Evolutionary conservation across 331 rosid genomes (phyloP), one percentile per base, ranked within the genome.

Genomic region (Cydonia oblonga): DNA sequence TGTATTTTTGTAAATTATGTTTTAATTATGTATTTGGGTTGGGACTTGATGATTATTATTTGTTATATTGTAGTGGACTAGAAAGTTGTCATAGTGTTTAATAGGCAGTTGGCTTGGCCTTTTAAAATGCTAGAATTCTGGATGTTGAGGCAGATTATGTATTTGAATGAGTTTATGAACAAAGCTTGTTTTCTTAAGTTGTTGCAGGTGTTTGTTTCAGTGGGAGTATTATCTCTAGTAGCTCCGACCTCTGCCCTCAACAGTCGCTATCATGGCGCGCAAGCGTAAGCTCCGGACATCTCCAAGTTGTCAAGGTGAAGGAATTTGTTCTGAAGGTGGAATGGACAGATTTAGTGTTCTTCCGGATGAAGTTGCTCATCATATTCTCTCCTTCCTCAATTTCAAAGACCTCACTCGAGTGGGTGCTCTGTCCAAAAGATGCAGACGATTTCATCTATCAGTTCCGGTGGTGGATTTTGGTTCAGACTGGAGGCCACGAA

Each of bases 361-460:
- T 66, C 71, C 57, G 8, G 70, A 66, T 49, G 57, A 66, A 24
- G 57, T 66, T 66, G 70, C 70, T 42, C 70, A 66, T 42, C 30
- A 22, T 23, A 66, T 40, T 66, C 56, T 66, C 4, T 66, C 56
- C 54, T 66, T 66, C 56, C 33, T 40, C 33, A 8, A 2, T 7
- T 35, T 35, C 40, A 2, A 35, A 35, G 40, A 35, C 40, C 40
- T 35, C 40, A 9, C 12, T 35, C 40, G n/a, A 38, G 70, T 40
- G 9, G 56, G 56, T 3, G 6, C 22, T 6, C 9, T 42, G n/a
- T 40, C 70, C 7, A 66, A 23, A 66, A 66, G 56, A 24, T 23
- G 56, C 33, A 23, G 33, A 23, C 33, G 9, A 23, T 66, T 66
- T 22, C 33, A 40, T 8, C 33, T 66, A 25, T 23, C 70, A 15